Evolutionary conservation across 2,329 filamentous ascomycete species (phyloP).

Genomic region (Exophiala bonariae): DNA sequence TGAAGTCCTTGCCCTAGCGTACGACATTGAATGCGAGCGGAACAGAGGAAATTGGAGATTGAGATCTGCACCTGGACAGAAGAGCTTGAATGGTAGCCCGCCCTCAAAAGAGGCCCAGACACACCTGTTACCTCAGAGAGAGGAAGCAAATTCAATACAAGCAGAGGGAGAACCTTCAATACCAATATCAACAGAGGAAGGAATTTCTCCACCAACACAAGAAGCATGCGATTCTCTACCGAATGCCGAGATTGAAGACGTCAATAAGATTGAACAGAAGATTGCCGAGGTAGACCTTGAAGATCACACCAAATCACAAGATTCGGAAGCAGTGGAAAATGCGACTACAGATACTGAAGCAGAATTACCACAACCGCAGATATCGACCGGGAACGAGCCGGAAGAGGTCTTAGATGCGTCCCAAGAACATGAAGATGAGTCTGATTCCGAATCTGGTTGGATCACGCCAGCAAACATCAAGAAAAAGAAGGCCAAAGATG

Average conservation of each 20-base stretch:
- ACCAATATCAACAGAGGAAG: no score
- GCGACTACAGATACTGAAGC: neutral
- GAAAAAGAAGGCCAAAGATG: slow-evolving; percentile 73
- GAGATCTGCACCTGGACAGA: slow-evolving; percentile 76
- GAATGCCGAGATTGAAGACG: neutral
- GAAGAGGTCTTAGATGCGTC: slow-evolving; percentile 19
- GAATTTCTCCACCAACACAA: neutral
- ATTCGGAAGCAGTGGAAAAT: neutral
- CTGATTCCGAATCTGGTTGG: slow-evolving; percentile 69
- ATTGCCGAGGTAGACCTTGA: neutral
- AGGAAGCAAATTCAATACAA: slow-evolving; percentile 22
- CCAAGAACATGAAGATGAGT: slow-evolving; percentile 31
- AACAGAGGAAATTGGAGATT: slow-evolving; percentile 89
- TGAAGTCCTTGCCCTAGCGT: slow-evolving; percentile 83
- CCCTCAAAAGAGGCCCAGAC: slow-evolving; percentile 38
- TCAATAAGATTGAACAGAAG: neutral
- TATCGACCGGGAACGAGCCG: slow-evolving; percentile 30
- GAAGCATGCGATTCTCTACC: no score
- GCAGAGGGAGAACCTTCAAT: slow-evolving; percentile 18
- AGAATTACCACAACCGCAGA: neutral
- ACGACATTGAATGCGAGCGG: slow-evolving; percentile 89
- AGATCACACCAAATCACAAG: neutral
- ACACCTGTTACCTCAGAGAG: slow-evolving; percentile 12
- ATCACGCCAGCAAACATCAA: slow-evolving; percentile 93
- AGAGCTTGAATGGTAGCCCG: slow-evolving; percentile 69